Evolutionary conservation across 202 grass and related monocot species (phyloP), one percentile per base, ranked within the genome.

Genomic region (Zizania palustris): DNA sequence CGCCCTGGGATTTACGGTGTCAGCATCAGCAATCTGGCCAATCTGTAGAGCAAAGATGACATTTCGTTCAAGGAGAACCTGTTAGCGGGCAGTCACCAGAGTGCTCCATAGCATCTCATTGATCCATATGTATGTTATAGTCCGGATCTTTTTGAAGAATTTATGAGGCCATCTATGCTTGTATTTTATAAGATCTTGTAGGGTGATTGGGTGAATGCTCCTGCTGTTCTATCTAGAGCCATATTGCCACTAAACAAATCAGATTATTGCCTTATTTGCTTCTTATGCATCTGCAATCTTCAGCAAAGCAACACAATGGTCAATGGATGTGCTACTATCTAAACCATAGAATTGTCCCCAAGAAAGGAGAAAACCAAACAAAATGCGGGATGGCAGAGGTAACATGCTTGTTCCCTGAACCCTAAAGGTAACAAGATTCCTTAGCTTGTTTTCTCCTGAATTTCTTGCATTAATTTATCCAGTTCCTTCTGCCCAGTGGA

Each of bases 391-490:
- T 71, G 28, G 81, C 11, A 65, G 58, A 60, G 81, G 40, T 28
- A 28, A 28, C 28, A 28, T 28, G 28, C 28, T 28, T 28, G 28
- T 2, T 16, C 13, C 42, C 13, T 9, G 15, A 69, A 38, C 74
- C 69, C 59, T 78, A n/a, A 63, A 68, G 22, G 39, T 37, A 63
- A 16, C 11, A n/a, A 10, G 7, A 61, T 84, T 74, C 43, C 54
- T 76, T 88, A 88, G 69, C n/a, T 80, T 69, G 56, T 84, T 88
- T 93, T 95, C 71, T 90, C 86, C 67, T 88, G 55, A 69, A 76
- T 95, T 84, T 92, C 87, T 75, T 93, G 72, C 9, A 67, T 90
- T 51, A 98, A 74, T 82, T 87, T 93, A 45, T 98, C 87, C 68
- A 98, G 71, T 69, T 98, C 91, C 62, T 85, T 88, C 71, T 88